These are phyloP conservation scores for Sporothrix mexicana DNA, from an alignment of 2,329 filamentous ascomycete species.

Conservation along the genomic window DNA sequence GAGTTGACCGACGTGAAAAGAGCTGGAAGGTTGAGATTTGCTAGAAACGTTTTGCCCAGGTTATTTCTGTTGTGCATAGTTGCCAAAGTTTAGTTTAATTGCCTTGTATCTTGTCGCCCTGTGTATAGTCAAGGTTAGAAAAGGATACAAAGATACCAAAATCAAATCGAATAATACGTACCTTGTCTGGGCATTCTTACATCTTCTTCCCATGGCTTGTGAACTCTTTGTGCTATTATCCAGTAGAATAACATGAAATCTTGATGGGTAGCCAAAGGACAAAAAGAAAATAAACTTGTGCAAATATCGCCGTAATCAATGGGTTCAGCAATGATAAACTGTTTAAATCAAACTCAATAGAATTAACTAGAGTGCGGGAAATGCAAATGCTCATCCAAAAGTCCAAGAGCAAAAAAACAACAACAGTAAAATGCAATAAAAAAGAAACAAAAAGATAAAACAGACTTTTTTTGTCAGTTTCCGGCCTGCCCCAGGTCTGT, in stretches of 20 bases:
- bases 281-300: not conserved
- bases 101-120: too few relatives aligned
- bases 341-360: not conserved
- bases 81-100: not conserved
- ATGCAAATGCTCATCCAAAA: not conserved
- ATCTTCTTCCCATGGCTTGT: not conserved
- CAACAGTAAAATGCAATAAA: not conserved
- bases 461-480: conserved; percentile 15
- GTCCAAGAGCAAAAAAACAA: not conserved
- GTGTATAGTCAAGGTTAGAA: not conserved
- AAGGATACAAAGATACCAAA: not conserved
- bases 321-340: not conserved
- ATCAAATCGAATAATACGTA: not conserved
- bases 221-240: not conserved
- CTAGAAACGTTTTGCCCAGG: not conserved
- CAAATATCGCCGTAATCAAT: not conserved
- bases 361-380: not conserved
- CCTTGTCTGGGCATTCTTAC: not conserved
- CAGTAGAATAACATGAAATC: not conserved
- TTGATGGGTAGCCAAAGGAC: not conserved
- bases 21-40: not conserved
- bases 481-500: conserved; percentile 5
- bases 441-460: not conserved
- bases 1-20: not conserved
- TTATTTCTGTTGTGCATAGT: not conserved